Conservation (phyloP, 2,329 filamentous ascomycete species). For the Chalara sp. region DNA sequence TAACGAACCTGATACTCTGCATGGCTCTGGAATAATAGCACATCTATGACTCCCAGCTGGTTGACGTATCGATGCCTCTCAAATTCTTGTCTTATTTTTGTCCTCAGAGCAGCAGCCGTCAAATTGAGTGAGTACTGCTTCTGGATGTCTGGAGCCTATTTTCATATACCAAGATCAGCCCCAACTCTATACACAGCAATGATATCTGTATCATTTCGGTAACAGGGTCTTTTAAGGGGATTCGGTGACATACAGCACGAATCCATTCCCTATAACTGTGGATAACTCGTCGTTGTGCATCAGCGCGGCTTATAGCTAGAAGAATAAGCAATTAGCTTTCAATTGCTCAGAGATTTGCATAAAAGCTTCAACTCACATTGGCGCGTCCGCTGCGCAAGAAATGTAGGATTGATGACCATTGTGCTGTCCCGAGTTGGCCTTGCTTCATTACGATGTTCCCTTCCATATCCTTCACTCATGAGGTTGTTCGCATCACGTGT, state of each 20-base stretch:
- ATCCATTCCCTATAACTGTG: slow-evolving; percentile 93
- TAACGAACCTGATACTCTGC: slow-evolving; percentile 79
- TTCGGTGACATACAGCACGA: slow-evolving; percentile 65
- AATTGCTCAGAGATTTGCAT: slow-evolving; percentile 15
- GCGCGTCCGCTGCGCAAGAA: slow-evolving; percentile 75
- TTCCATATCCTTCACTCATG: too few species aligned
- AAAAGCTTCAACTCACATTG: slow-evolving; percentile 53
- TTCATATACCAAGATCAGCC: slow-evolving; percentile 10
- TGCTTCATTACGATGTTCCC: too few species aligned
- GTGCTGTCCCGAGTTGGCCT: slow-evolving; percentile 23
- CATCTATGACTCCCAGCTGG: slow-evolving; percentile 81
- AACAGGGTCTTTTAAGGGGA: not conserved
- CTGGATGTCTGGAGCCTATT: slow-evolving; percentile 90
- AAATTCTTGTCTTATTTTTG: slow-evolving; percentile 93
- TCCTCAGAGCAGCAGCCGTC: slow-evolving; percentile 80
- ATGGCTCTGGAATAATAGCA: slow-evolving; percentile 84
- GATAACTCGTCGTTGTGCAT: slow-evolving; percentile 82
- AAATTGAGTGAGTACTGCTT: slow-evolving; percentile 93
- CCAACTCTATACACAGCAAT: not conserved
- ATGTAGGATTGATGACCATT: slow-evolving; percentile 89
- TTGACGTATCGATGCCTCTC: slow-evolving; percentile 91
- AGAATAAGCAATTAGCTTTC: slow-evolving; percentile 42
- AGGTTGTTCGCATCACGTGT: too few species aligned
- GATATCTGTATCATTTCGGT: not conserved
- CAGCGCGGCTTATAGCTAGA: slow-evolving; percentile 78